Evolutionary conservation across 495 filamentous ascomycete species (phyloP).

Genomic region (Trichodelitschia bisporula): DNA sequence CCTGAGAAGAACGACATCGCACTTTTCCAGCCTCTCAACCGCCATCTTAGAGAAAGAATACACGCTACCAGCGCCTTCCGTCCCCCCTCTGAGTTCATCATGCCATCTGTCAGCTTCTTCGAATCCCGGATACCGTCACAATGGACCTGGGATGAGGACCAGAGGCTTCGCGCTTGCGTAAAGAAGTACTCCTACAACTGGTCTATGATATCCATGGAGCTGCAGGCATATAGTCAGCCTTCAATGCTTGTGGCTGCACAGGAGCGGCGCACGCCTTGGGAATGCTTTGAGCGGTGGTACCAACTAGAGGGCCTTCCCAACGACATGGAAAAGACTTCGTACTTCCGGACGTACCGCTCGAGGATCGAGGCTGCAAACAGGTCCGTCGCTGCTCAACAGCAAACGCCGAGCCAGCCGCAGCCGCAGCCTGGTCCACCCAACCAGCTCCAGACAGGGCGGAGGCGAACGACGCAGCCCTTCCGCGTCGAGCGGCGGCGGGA

Average conservation of each 20-base stretch:
- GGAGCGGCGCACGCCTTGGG: conserved; percentile 88
- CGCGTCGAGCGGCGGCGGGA: conserved; percentile 70
- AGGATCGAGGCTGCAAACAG: conserved; percentile 59
- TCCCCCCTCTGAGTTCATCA: conserved; percentile 68
- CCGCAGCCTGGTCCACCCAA: no score
- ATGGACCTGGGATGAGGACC: conserved; percentile 76
- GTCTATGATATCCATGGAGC: conserved; percentile 65
- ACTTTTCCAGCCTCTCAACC: conserved; percentile 74
- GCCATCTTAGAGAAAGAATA: conserved; percentile 66
- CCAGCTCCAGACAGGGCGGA: no score
- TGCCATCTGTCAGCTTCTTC: conserved; percentile 76
- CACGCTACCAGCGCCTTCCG: conserved; percentile 83
- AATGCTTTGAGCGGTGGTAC: conserved; percentile 95
- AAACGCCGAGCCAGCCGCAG: conserved; percentile 30
- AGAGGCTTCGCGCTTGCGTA: conserved; percentile 60
- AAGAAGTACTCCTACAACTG: conserved; percentile 93
- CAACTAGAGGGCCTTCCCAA: conserved; percentile 65
- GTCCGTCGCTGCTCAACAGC: conserved; percentile 33
- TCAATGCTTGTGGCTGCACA: conserved; percentile 58
- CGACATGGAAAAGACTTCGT: conserved; percentile 81
- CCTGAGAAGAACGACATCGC: conserved; percentile 61
- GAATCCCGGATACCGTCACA: conserved; percentile 66
- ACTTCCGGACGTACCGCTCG: conserved; percentile 64
- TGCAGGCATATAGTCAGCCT: conserved; percentile 26
- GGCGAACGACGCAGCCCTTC: conserved; percentile 44